These are phyloP conservation scores for Hirschfeldia incana DNA, from an alignment of 345 rosid genomes.

Conservation along the genomic window DNA sequence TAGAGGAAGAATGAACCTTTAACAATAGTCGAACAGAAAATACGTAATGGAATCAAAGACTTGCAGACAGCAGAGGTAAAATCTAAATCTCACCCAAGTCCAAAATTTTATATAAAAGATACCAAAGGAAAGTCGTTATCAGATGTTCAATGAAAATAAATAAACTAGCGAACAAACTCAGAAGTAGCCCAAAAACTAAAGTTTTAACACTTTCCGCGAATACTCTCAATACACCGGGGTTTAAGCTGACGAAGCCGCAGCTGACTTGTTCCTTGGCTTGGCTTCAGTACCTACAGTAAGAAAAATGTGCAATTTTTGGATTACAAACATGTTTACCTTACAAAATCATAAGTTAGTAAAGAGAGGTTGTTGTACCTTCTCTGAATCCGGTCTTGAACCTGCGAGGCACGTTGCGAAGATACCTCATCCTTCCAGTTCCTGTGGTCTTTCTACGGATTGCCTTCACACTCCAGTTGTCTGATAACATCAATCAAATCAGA, in stretches of 20 bases:
- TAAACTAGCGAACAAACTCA: conserved; percentile 6
- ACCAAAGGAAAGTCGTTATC: conserved; percentile 7
- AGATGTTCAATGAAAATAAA: neutral
- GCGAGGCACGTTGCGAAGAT: conserved; percentile 65
- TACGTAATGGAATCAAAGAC: neutral
- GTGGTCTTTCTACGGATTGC: conserved; percentile 79
- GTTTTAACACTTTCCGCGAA: neutral
- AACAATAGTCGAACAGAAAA: neutral
- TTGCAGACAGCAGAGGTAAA: neutral
- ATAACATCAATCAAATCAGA: neutral
- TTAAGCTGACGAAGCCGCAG: conserved; percentile 51
- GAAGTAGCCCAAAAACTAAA: conserved; percentile 15
- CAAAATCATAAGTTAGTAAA: too few relatives aligned
- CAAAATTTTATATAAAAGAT: conserved; percentile 8
- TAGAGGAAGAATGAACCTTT: neutral
- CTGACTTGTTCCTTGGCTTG: conserved; percentile 56
- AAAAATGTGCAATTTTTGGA: neutral
- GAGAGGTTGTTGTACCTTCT: conserved; percentile 50
- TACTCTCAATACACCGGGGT: neutral
- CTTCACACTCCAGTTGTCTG: conserved; percentile 84
- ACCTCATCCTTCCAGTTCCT: conserved; percentile 79
- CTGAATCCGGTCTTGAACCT: conserved; percentile 81
- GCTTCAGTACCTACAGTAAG: conserved; percentile 61
- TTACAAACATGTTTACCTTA: neutral
- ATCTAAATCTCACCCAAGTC: neutral